phyloP scores from a whole-genome alignment of 441 rosid species.

The Adansonia grandidieri region DNA sequence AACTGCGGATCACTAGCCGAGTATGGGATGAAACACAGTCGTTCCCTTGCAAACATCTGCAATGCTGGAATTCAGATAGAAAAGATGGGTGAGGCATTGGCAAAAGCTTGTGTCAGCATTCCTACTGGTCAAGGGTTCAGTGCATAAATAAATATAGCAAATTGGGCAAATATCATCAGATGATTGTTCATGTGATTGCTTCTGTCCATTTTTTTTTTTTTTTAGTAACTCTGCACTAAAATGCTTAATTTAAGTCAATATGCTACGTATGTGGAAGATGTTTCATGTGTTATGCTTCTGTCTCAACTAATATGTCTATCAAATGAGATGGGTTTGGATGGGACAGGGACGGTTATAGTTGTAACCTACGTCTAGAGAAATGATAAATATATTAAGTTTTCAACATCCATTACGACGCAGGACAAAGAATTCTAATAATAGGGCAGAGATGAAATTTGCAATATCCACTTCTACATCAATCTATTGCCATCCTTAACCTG shows the following conservation, averaged over 20 bases:
- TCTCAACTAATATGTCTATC: too few relatives aligned
- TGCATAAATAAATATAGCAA: slow-evolving; percentile 46
- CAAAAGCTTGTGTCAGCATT: slow-evolving; percentile 68
- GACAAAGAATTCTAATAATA: too few relatives aligned
- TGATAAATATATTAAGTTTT: too few relatives aligned
- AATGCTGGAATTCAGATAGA: slow-evolving; percentile 62
- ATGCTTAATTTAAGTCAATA: not conserved
- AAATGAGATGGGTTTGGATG: too few relatives aligned
- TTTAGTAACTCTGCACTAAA: not conserved
- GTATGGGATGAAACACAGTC: slow-evolving; percentile 96
- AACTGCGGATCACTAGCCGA: slow-evolving; percentile 84
- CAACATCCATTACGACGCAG: too few relatives aligned
- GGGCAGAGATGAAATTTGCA: too few relatives aligned
- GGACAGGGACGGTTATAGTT: too few relatives aligned
- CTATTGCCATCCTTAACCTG: too few relatives aligned
- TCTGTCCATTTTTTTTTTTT: not conserved
- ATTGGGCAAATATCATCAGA: not conserved
- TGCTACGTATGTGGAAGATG: not conserved
- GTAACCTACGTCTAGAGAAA: too few relatives aligned
- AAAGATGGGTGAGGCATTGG: slow-evolving; percentile 80
- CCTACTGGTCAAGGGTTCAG: slow-evolving; percentile 76
- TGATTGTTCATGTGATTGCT: not conserved
- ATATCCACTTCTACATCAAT: too few relatives aligned
- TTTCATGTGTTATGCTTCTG: too few relatives aligned
- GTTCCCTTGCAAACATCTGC: slow-evolving; percentile 89